These are phyloP conservation scores for Neofusicoccum sp. DNA, from an alignment of 2,329 filamentous ascomycete species.

Conservation along the genomic window DNA sequence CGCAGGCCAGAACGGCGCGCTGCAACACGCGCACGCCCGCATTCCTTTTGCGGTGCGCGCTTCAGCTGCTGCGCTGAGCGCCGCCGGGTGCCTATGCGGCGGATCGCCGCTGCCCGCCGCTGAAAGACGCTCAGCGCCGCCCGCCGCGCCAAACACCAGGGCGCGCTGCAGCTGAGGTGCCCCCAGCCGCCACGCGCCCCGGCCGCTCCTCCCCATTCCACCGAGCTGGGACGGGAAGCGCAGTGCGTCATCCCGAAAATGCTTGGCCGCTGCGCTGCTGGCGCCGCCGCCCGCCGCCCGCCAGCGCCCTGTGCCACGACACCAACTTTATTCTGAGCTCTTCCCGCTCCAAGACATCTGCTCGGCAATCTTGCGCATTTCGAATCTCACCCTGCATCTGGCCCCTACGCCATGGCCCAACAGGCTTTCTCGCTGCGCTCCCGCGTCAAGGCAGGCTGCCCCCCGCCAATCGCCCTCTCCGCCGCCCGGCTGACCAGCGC, in stretches of 20 bases:
- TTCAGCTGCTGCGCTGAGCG: constrained; percentile 1
- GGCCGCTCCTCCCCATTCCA: background rate
- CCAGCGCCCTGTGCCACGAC: constrained; percentile 21
- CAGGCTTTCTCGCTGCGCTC: constrained; percentile 42
- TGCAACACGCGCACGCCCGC: background rate
- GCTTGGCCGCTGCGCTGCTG: background rate
- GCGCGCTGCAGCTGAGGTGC: background rate
- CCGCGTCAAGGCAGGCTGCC: constrained; percentile 38
- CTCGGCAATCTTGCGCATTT: constrained; percentile 6
- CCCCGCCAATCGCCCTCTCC: background rate
- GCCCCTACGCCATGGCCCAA: constrained; percentile 2
- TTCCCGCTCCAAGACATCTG: constrained; percentile 19
- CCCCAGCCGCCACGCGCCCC: background rate
- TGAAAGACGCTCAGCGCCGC: background rate
- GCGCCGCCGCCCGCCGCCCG: constrained; percentile 19
- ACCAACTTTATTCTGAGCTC: constrained; percentile 27
- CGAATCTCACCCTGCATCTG: constrained; percentile 4
- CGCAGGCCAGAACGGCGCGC: constrained; percentile 8
- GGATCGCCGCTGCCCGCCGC: background rate
- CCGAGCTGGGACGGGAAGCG: constrained; percentile 4
- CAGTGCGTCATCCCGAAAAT: constrained; percentile 10
- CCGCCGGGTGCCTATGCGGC: background rate
- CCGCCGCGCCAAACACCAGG: no score
- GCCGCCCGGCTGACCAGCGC: constrained; percentile 24
- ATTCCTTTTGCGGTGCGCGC: constrained; percentile 6